Conservation (phyloP, 75 land plant genomes). For the Cupressus sempervirens region DNA sequence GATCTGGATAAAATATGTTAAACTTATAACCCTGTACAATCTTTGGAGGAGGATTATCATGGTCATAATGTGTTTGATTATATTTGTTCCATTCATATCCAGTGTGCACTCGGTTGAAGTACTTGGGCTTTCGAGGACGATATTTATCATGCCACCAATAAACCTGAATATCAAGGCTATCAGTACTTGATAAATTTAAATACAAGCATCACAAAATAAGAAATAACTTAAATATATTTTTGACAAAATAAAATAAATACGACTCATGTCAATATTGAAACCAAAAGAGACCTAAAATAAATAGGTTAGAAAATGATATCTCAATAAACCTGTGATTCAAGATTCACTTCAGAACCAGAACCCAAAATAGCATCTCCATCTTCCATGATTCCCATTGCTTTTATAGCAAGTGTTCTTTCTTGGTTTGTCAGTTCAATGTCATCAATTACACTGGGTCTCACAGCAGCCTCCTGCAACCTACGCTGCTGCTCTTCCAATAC, state of each 20-base stretch:
- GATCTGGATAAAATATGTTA: constrained; percentile 97
- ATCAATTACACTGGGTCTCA: constrained; percentile 36
- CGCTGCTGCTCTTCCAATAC: constrained; percentile 74
- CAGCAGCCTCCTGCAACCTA: constrained; percentile 66
- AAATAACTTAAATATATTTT: not conserved
- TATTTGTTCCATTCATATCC: constrained; percentile 99
- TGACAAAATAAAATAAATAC: not conserved
- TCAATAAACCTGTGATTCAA: constrained; percentile 79
- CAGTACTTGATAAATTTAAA: not conserved
- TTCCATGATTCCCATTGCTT: constrained; percentile 94
- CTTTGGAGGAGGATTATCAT: constrained; percentile 99
- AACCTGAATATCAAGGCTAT: constrained; percentile 39
- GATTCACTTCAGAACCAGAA: constrained; percentile 86
- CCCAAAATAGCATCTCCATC: constrained; percentile 97
- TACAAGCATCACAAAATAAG: not conserved
- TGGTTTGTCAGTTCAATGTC: constrained; percentile 65
- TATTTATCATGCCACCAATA: constrained; percentile 99
- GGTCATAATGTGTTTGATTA: constrained; percentile 98
- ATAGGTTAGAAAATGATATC: not conserved
- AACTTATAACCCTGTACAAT: constrained; percentile 99
- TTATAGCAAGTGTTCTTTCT: constrained; percentile 59
- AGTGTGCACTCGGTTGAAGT: constrained; percentile 97
- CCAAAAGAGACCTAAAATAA: not conserved
- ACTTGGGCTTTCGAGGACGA: constrained; percentile 96
- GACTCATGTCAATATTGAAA: not conserved